These are phyloP conservation scores for Penicillium brasilianum DNA, from an alignment of 2,329 filamentous ascomycete genomes.

Conservation along the genomic window DNA sequence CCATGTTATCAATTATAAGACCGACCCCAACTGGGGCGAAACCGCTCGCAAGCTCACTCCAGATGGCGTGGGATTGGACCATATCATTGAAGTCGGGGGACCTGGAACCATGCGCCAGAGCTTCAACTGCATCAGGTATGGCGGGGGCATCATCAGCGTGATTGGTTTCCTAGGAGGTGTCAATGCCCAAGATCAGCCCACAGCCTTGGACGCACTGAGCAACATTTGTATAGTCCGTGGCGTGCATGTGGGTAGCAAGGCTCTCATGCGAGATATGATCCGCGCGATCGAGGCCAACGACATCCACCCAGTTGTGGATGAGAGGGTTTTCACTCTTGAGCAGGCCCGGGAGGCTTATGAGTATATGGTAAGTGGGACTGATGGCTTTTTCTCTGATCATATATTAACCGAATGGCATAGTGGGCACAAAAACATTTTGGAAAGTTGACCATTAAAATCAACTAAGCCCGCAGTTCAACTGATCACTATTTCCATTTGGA, in stretches of 20 bases:
- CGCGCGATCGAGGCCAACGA: conserved; percentile 62
- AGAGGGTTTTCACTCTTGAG: conserved; percentile 60
- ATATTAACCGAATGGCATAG: conserved; percentile 33
- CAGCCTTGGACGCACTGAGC: conserved; percentile 57
- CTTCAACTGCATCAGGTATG: conserved; percentile 59
- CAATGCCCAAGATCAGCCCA: conserved; percentile 54
- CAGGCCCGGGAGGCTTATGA: conserved; percentile 60
- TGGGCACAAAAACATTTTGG: conserved; percentile 62
- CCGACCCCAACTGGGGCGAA: conserved; percentile 63
- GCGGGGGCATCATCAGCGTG: conserved; percentile 61
- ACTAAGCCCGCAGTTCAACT: conserved; percentile 23
- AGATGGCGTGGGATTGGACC: conserved; percentile 61
- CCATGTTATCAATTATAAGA: conserved; percentile 66
- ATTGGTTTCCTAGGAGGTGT: conserved; percentile 63
- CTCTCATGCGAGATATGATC: conserved; percentile 65
- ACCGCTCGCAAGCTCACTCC: conserved; percentile 59
- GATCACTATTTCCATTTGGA: not conserved
- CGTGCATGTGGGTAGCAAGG: conserved; percentile 60
- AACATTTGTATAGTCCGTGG: conserved; percentile 62
- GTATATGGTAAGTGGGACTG: conserved; percentile 51
- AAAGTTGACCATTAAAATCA: conserved; percentile 58
- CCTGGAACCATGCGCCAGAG: conserved; percentile 63
- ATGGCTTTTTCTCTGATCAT: not conserved
- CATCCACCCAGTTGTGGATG: conserved; percentile 64
- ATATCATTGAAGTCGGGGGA: conserved; percentile 70